These are phyloP conservation scores for Porcisia hertigi DNA, from an alignment of 208 protist genomes.

Conservation along the genomic window DNA sequence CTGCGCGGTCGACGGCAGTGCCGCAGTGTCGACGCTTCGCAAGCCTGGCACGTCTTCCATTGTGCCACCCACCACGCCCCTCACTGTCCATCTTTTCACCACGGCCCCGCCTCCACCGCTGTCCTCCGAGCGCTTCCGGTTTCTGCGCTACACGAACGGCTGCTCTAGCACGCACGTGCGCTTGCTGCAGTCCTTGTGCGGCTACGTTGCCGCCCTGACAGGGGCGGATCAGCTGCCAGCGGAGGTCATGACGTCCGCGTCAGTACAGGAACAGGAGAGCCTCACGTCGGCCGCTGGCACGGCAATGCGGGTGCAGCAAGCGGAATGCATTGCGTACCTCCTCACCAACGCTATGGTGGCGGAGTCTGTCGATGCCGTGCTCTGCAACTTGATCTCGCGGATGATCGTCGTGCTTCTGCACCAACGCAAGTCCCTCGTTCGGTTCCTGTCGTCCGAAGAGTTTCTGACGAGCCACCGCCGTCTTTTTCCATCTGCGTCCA, in stretches of 20 bases:
- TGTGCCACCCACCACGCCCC: not conserved
- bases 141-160: conserved; percentile 80
- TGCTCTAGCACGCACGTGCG: conserved; percentile 58
- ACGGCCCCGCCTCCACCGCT: conserved; percentile 27
- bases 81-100: conserved; percentile 7
- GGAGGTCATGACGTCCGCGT: conserved; percentile 16
- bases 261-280: conserved; percentile 22
- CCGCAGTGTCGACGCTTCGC: not conserved
- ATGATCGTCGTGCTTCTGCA: conserved; percentile 44
- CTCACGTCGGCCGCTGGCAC: conserved; percentile 11
- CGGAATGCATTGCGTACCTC: conserved; percentile 54
- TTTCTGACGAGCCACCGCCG: conserved; percentile 44
- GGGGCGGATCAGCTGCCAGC: conserved; percentile 31
- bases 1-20: not conserved
- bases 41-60: not conserved
- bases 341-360: conserved; percentile 70
- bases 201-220: conserved; percentile 68
- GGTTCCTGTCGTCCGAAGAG: conserved; percentile 46
- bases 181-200: conserved; percentile 59
- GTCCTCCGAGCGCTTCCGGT: conserved; percentile 58
- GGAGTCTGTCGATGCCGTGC: conserved; percentile 67
- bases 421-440: conserved; percentile 49
- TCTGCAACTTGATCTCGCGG: conserved; percentile 53
- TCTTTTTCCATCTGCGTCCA: conserved; percentile 27
- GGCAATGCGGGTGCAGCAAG: conserved; percentile 28